Percentiles rank a stretch among this genome's conserved stretches.
These are phyloP conservation scores for Cladosporium halotolerans DNA, from an alignment of 2,329 filamentous ascomycete species.

Conservation along the genomic window DNA sequence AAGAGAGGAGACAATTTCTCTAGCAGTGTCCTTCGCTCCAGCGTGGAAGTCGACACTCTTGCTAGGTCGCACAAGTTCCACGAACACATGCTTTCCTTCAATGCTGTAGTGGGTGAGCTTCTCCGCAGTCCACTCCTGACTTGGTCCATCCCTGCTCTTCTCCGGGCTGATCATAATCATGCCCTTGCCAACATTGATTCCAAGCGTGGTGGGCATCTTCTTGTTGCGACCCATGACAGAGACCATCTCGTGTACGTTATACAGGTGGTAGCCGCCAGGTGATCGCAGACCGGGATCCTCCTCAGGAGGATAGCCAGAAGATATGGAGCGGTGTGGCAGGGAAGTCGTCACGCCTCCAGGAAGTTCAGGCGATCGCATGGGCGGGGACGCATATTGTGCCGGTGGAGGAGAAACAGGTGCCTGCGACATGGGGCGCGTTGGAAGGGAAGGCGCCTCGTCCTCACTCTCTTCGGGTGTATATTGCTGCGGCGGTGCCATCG, in stretches of 20 bases:
- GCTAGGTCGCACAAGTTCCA: conserved; percentile 85
- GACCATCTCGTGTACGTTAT: conserved; percentile 96
- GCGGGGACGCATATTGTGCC: conserved; percentile 31
- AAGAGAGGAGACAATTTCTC: conserved; percentile 82
- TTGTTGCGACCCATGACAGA: conserved; percentile 95
- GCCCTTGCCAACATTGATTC: conserved; percentile 85
- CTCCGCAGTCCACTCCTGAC: conserved; percentile 89
- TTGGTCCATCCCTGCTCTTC: conserved; percentile 71
- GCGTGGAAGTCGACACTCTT: conserved; percentile 97
- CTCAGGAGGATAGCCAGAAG: conserved; percentile 15
- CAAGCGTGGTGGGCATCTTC: conserved; percentile 95
- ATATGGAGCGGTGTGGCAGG: conserved; percentile 47
- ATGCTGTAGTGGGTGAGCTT: conserved; percentile 96
- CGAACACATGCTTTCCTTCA: conserved; percentile 95
- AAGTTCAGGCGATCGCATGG: conserved; percentile 30
- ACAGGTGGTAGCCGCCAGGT: conserved; percentile 82
- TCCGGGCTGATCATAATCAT: conserved; percentile 88
- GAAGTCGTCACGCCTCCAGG: conserved; percentile 44
- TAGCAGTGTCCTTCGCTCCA: conserved; percentile 90
- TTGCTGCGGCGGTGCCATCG: conserved; percentile 46
- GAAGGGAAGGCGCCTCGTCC: conserved; percentile 58
- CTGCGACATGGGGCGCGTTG: conserved; percentile 55
- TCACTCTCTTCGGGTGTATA: conserved; percentile 64
- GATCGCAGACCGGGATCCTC: conserved; percentile 33
- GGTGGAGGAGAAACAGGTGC: conserved; percentile 36